A percentile compares a stretch with the other conserved stretches of the same genome.
phyloP scores from a whole-genome alignment of 1,284 basidiomycete species.

The Boletus smithii region DNA sequence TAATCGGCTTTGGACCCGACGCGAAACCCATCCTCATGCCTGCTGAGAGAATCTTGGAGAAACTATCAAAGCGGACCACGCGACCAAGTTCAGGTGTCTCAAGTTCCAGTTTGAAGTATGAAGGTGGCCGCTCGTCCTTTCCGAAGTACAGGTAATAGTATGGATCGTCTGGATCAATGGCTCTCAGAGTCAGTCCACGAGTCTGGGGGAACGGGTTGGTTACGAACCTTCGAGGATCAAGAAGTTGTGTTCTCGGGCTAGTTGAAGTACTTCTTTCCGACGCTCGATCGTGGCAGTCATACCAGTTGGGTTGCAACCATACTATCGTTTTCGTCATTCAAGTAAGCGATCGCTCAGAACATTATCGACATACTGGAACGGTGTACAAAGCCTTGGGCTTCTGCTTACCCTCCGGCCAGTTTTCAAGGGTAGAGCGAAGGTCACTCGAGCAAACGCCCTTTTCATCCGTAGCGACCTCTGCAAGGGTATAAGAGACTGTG shows the following conservation, averaged over 20 bases:
- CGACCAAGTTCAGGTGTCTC: slow-evolving; percentile 61
- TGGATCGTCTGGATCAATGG: slow-evolving; percentile 58
- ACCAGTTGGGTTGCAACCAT: slow-evolving; percentile 83
- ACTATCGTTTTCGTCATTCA: slow-evolving; percentile 40
- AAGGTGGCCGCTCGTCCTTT: slow-evolving; percentile 57
- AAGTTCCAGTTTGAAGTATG: slow-evolving; percentile 77
- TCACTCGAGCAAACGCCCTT: slow-evolving; percentile 68
- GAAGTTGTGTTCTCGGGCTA: slow-evolving; percentile 76
- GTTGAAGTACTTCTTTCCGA: slow-evolving; percentile 72
- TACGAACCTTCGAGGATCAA: slow-evolving; percentile 80
- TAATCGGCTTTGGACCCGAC: slow-evolving; percentile 71
- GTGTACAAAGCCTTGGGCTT: slow-evolving; percentile 86
- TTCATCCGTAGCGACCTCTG: slow-evolving; percentile 80
- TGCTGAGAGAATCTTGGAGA: slow-evolving; percentile 85
- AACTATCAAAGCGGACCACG: slow-evolving; percentile 84
- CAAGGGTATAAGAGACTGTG: slow-evolving; percentile 3
- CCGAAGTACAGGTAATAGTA: slow-evolving; percentile 77
- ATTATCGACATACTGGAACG: slow-evolving; percentile 54
- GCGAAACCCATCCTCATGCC: slow-evolving; percentile 82
- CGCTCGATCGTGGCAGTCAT: slow-evolving; percentile 72
- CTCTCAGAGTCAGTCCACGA: background rate
- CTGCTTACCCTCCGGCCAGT: slow-evolving; percentile 71
- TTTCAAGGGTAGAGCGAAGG: slow-evolving; percentile 66
- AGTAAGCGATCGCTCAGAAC: slow-evolving; percentile 2
- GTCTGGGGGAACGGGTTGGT: background rate